phyloP scores from a whole-genome alignment of 2,329 filamentous ascomycete species.

The Colletotrichum caudatum region DNA sequence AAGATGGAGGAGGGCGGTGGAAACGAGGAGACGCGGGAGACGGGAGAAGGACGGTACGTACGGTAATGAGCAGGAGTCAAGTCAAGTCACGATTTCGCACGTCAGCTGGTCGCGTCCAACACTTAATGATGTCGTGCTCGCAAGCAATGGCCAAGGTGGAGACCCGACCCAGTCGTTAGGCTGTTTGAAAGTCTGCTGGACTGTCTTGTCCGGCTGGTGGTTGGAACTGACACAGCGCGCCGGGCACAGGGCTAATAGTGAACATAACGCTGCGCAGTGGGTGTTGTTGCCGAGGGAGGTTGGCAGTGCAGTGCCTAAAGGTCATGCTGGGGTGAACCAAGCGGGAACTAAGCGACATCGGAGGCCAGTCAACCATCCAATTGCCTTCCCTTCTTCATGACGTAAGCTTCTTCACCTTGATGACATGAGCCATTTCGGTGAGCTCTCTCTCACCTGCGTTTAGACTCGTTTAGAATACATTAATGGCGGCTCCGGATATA shows the following conservation, averaged over 20 bases:
- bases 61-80: not conserved
- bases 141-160: constrained; percentile 7
- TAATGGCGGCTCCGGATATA: no score
- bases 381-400: not conserved
- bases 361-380: not conserved
- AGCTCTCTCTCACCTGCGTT: no score
- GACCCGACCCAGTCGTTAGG: constrained; percentile 1
- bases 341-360: constrained; percentile 25
- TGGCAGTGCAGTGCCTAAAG: no score
- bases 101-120: constrained; percentile 34
- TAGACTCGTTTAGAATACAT: no score
- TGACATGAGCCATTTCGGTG: not conserved
- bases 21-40: not conserved
- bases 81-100: constrained; percentile 39
- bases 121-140: constrained; percentile 39
- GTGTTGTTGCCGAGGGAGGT: not conserved
- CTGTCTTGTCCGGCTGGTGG: not conserved
- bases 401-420: not conserved
- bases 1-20: not conserved
- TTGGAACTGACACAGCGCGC: constrained; percentile 14
- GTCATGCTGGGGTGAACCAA: constrained; percentile 3
- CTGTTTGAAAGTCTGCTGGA: constrained; percentile 21
- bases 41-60: no score
- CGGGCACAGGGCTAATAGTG: constrained; percentile 5
- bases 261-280: not conserved